A percentile compares a stretch with the other conserved stretches of the same genome.
Evolutionary conservation across 73 alveolate genomes (phyloP).

Genomic region (Diophrys sp.): DNA sequence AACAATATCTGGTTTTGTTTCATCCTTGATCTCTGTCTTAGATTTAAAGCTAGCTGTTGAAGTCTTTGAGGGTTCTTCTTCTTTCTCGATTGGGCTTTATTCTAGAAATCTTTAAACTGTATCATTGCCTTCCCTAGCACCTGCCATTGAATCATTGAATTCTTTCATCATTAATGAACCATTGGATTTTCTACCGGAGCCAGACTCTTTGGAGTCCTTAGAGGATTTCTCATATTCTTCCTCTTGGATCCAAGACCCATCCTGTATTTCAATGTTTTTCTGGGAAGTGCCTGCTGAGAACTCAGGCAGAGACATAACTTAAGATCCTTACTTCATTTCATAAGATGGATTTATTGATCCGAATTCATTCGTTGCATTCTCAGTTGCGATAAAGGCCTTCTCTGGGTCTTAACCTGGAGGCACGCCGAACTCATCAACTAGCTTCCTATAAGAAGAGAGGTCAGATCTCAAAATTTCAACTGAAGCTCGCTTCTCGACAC

Average conservation of each 20-base stretch:
- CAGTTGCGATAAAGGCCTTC: background rate
- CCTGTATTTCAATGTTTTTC: background rate
- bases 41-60: background rate
- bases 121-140: no score
- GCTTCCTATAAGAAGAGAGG: background rate
- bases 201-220: background rate
- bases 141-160: background rate
- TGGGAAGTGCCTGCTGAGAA: constrained; percentile 1
- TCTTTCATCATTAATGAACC: background rate
- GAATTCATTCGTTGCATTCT: background rate
- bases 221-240: background rate
- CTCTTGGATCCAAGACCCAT: background rate
- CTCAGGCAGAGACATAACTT: background rate
- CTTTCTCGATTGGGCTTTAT: no score
- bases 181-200: no score
- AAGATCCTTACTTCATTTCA: background rate
- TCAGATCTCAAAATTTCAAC: background rate
- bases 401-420: background rate
- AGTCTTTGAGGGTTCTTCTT: no score
- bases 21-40: no score
- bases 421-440: background rate
- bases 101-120: no score
- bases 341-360: background rate
- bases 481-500: background rate
- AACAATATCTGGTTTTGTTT: no score